Evolutionary conservation across 305 asterid genomes (phyloP), one percentile per base, ranked within the genome.

Genomic region (Fraxinus floribunda): DNA sequence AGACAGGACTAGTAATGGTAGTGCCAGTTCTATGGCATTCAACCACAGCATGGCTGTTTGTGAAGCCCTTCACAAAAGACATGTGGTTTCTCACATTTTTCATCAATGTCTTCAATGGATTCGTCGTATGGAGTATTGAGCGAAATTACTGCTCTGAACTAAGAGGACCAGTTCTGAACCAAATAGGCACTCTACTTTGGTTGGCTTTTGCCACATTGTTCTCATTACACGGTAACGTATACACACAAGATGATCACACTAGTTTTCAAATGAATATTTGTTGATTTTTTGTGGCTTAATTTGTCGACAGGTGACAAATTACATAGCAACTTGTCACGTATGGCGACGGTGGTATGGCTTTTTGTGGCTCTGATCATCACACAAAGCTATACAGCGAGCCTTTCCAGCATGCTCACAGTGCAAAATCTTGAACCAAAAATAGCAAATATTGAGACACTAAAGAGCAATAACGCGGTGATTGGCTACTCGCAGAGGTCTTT

Each of bases 341-440:
- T 86, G 84, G 91, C 85, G 44, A 82, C 86, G 0, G 22, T 87
- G 18, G 87, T 84, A 1, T 89, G 91, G 91, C 35, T 90, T 36
- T 80, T 90, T 60, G 91, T 88, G 72, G 90, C 87, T 9, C 64
- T 86, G 8, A 82, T 88, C 83, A 71, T 88, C 74, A 85, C 88
- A 16, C 91, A 88, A 26, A 86, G 91, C 80, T 90, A 90, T 77
- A 85, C 91, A 11, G 92, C 92, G 16, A 90, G 84, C 80, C 88
- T 88, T 6, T 30, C 86, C 24, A 86, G 89, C 82, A 80, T 88
- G 90, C 90, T 90, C 72, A 90, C 92, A 11, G 76, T 82, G 10
- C 85, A 77, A 5, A 57, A 77, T 26, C 80, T 86, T 0, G 81
- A 78, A 57, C 91, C 92, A 3, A 84, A 49, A 44, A 79, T 83